Evolutionary conservation across 192 early-diverging fungal genomes (phyloP).

Genomic region (Coemansia biformis): DNA sequence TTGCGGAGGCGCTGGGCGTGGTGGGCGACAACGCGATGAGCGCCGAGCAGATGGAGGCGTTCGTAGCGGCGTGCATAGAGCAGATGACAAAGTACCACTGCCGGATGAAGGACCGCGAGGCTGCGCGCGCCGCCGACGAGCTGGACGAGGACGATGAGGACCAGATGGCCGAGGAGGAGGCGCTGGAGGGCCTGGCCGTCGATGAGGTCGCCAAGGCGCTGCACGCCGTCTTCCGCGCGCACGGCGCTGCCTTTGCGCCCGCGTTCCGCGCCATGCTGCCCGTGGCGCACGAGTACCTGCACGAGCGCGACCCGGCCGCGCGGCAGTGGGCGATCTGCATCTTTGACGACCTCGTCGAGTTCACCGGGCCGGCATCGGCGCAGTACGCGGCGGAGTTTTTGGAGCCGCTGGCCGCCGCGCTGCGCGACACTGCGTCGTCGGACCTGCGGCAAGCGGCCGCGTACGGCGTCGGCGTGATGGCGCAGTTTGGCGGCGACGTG

Average conservation of each 20-base stretch:
- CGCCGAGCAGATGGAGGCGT: slow-evolving; percentile 61
- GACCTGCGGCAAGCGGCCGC: slow-evolving; percentile 92
- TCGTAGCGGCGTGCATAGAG: slow-evolving; percentile 60
- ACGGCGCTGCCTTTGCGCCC: slow-evolving; percentile 67
- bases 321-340: slow-evolving; percentile 94
- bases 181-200: slow-evolving; percentile 54
- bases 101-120: slow-evolving; percentile 71
- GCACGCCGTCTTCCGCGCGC: slow-evolving; percentile 73
- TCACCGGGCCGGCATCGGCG: slow-evolving; percentile 64
- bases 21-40: slow-evolving; percentile 46
- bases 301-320: slow-evolving; percentile 59
- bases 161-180: slow-evolving; percentile 71
- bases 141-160: slow-evolving; percentile 94
- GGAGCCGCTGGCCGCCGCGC: slow-evolving; percentile 23
- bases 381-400: slow-evolving; percentile 61
- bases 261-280: slow-evolving; percentile 79
- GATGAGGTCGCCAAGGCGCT: slow-evolving; percentile 78
- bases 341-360: slow-evolving; percentile 90
- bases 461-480: slow-evolving; percentile 91
- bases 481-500: slow-evolving; percentile 77
- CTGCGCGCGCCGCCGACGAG: slow-evolving; percentile 66
- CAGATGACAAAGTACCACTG: slow-evolving; percentile 75
- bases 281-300: slow-evolving; percentile 60
- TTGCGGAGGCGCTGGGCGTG: slow-evolving; percentile 60
- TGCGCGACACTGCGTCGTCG: slow-evolving; percentile 30